Percentiles rank a stretch among this genome's conserved stretches.
Evolutionary conservation across 2,329 filamentous ascomycete species (phyloP).

Genomic region (Fusarium oxysporum): DNA sequence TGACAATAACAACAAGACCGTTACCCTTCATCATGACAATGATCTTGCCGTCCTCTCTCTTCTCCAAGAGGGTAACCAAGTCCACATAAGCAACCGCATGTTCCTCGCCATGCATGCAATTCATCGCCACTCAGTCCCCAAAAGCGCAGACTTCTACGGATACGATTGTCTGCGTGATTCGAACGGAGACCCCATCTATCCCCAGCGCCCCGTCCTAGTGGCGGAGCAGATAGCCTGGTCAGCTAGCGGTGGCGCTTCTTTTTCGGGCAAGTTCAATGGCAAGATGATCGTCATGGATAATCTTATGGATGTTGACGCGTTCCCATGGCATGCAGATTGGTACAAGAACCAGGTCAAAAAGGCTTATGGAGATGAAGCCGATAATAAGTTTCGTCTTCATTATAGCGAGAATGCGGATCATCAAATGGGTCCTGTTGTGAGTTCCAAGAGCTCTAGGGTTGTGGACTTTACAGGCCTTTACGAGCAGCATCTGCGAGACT

Average conservation of each 20-base stretch:
- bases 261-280: neutral
- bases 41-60: fast-evolving
- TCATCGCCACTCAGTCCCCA: fast-evolving
- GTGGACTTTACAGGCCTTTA: neutral
- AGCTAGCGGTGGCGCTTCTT: fast-evolving
- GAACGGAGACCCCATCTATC: fast-evolving
- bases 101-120: neutral
- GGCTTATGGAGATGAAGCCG: fast-evolving
- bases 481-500: neutral
- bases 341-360: fast-evolving
- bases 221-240: neutral
- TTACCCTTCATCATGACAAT: fast-evolving
- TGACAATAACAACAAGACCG: fast-evolving
- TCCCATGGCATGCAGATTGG: neutral
- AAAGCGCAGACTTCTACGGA: fast-evolving
- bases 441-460: fast-evolving
- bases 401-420: neutral
- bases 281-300: neutral
- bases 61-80: fast-evolving
- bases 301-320: neutral
- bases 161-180: neutral
- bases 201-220: fast-evolving
- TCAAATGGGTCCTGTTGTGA: fast-evolving
- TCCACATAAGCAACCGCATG: neutral
- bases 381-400: neutral